A percentile compares a stretch with the other conserved stretches of the same genome.
Conservation (phyloP, 306 rosid species). For the Acacia crassicarpa region DNA sequence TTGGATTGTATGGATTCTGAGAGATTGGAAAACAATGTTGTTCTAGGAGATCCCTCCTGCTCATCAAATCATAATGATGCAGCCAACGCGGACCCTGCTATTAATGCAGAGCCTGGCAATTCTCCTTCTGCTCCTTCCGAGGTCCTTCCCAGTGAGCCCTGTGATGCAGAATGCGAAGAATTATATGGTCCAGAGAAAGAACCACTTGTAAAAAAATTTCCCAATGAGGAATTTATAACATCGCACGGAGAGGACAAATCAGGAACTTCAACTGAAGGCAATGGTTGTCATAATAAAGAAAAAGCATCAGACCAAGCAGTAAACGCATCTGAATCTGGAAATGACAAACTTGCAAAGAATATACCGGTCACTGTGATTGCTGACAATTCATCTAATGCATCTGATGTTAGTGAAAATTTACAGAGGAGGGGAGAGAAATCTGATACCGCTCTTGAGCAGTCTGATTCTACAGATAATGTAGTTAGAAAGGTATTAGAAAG, state of each 20-base stretch:
- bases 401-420: slow-evolving; percentile 36
- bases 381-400: slow-evolving; percentile 35
- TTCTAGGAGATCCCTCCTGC: slow-evolving; percentile 45
- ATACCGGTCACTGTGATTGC: slow-evolving; percentile 25
- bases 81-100: slow-evolving; percentile 29
- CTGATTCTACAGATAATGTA: slow-evolving; percentile 47
- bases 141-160: slow-evolving; percentile 44
- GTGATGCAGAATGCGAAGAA: slow-evolving; percentile 78
- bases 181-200: slow-evolving; percentile 89
- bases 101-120: slow-evolving; percentile 42
- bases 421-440: slow-evolving; percentile 47
- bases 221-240: slow-evolving; percentile 41
- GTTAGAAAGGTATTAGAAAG: slow-evolving; percentile 58
- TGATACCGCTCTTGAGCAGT: slow-evolving; percentile 41
- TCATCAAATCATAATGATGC: slow-evolving; percentile 32
- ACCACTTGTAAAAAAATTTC: slow-evolving; percentile 43
- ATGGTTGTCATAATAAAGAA: slow-evolving; percentile 29
- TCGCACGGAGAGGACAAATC: slow-evolving; percentile 34
- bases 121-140: slow-evolving; percentile 59
- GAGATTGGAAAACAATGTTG: slow-evolving; percentile 42
- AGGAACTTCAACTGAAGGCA: slow-evolving; percentile 35
- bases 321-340: slow-evolving; percentile 39
- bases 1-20: slow-evolving; percentile 40
- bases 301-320: slow-evolving; percentile 35
- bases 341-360: slow-evolving; percentile 35